Evolutionary conservation across 2,329 filamentous ascomycete genomes (phyloP).

Genomic region (Claviceps humidiphila): DNA sequence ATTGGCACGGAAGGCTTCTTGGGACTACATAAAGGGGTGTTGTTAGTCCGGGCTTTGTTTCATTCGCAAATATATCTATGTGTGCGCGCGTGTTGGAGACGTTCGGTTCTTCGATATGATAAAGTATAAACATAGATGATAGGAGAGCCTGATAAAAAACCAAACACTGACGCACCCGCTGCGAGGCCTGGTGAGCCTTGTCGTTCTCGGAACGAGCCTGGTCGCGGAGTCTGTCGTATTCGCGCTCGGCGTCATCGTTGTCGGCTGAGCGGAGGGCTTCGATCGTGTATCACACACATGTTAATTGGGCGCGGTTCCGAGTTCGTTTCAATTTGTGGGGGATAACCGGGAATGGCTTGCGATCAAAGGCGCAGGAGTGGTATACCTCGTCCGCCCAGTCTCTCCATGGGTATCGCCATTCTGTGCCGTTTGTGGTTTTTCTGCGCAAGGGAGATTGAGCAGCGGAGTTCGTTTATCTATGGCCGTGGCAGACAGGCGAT

Average conservation of each 20-base stretch:
- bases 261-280: constrained; percentile 65
- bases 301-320: not conserved
- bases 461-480: not conserved
- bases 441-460: too few species aligned
- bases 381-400: constrained; percentile 28
- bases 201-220: constrained; percentile 68
- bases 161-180: constrained; percentile 39
- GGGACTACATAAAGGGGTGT: constrained; percentile 34
- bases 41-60: not conserved
- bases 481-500: not conserved
- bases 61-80: not conserved
- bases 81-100: too few species aligned
- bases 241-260: constrained; percentile 56
- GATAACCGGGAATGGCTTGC: not conserved
- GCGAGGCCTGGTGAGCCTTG: constrained; percentile 67
- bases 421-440: not conserved
- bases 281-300: not conserved
- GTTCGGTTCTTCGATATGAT: too few species aligned
- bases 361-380: not conserved
- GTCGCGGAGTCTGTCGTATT: constrained; percentile 84
- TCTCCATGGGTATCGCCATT: constrained; percentile 26
- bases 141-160: not conserved
- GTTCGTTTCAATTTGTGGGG: not conserved
- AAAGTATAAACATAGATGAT: not conserved
- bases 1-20: constrained; percentile 69